A percentile compares a stretch with the other conserved stretches of the same genome.
Conservation (phyloP, 225 moss, liverwort and hornwort species). For the Straminergon stramineum region DNA sequence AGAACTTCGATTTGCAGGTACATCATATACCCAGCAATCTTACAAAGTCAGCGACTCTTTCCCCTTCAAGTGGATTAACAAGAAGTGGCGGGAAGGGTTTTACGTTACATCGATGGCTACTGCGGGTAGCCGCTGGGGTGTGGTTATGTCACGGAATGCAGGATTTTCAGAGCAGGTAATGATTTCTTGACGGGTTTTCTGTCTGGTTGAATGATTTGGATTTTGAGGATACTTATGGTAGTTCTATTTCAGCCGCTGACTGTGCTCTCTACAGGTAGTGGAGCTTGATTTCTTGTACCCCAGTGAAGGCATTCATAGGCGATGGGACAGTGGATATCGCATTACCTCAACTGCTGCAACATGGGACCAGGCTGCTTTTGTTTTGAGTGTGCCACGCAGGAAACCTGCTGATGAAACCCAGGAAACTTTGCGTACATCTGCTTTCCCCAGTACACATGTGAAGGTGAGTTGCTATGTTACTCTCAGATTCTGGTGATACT, state of each 20-base stretch:
- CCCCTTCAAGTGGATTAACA: constrained; percentile 98
- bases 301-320: constrained; percentile 94
- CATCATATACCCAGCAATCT: constrained; percentile 91
- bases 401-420: constrained; percentile 98
- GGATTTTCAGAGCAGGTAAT: constrained; percentile 90
- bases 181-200: accelerated
- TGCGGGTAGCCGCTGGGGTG: constrained; percentile 98
- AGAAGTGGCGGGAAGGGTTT: constrained; percentile 99
- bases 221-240: neutral
- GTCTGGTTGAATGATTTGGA: neutral
- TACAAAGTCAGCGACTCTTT: constrained; percentile 99
- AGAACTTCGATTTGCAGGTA: constrained; percentile 22
- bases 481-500: neutral
- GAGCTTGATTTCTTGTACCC: constrained; percentile 97
- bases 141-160: constrained; percentile 98
- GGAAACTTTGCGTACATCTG: constrained; percentile 95
- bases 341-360: constrained; percentile 98
- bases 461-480: constrained; percentile 32
- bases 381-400: constrained; percentile 88
- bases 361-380: constrained; percentile 98
- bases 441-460: constrained; percentile 80
- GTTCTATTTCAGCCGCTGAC: neutral
- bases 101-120: constrained; percentile 98
- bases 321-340: constrained; percentile 98
- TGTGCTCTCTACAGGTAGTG: constrained; percentile 49